Base-by-base conservation (phyloP, 208 protist species). In the Phytomonas serpens region DNA sequence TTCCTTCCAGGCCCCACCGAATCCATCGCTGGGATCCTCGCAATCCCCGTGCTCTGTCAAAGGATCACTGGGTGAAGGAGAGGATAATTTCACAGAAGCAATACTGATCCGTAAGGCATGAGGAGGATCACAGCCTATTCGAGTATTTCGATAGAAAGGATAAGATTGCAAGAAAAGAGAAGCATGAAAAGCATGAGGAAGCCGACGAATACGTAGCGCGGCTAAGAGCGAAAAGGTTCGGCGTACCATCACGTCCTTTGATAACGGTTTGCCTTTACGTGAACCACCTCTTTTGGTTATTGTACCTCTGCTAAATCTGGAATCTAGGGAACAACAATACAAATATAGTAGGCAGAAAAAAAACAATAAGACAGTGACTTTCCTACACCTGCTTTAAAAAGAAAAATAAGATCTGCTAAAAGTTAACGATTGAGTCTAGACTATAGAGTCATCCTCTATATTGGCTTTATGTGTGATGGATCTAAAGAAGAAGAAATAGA, bases 1-100 rank as follows among this genome's bases (percentile, higher is more conserved):
- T 38, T 81, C 80, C 33, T 87, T 88, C 89, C 86, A 92, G n/a
- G 84, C 83, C 19, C 77, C 67, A 73, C 77, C 92, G 57, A 91
- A 68, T 31, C 85, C 83, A 32, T 89, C 83, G 42, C 79, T 82
- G 1, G 89, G 86, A 64, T 92, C 89, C 70, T 84, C 80, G 76
- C 78, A 88, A 51, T 72, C 77, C 27, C 83, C 80, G 29, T 70
- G 66, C 74, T 92, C 89, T n/a, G 85, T 87, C 51, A 94, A 92
- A 2, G 89, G 89, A 66, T 94, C 89, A 69, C 92, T 85, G 0
- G 81, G 73, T 11, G 76, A 23, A 2, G 90, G 76, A 0, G 85
- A 91, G 51, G 85, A 82, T 16, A 76, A 85, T 65, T 82, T 77
- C 38, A 80, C 31, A 10, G 38, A 61, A 34, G 69, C 72, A 30